These are phyloP conservation scores for Penicillium sp. DNA, from an alignment of 2,329 filamentous ascomycete species.

Conservation along the genomic window DNA sequence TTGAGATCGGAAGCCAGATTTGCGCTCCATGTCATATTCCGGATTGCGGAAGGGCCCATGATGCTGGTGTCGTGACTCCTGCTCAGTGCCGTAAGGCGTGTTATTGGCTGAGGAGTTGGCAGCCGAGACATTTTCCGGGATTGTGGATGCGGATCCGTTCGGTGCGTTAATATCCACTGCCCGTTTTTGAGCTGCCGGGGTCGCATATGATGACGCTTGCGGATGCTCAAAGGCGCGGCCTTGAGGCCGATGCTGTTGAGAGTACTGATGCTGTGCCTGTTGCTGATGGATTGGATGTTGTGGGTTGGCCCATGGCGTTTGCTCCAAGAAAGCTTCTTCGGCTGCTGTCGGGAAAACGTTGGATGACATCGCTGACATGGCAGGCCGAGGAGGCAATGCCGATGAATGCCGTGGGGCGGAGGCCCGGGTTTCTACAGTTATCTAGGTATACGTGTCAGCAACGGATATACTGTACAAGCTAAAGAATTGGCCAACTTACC, in stretches of 20 bases:
- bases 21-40: slow-evolving; percentile 36
- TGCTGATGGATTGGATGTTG: slow-evolving; percentile 70
- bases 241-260: slow-evolving; percentile 39
- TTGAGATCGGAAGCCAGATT: slow-evolving; percentile 38
- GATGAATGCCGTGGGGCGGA: slow-evolving; percentile 27
- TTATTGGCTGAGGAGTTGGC: slow-evolving; percentile 45
- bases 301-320: slow-evolving; percentile 90
- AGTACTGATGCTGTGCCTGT: slow-evolving; percentile 48
- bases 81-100: slow-evolving; percentile 44
- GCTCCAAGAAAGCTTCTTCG: slow-evolving; percentile 82
- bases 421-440: slow-evolving; percentile 29
- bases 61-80: slow-evolving; percentile 26
- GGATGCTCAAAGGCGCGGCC: slow-evolving; percentile 34
- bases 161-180: slow-evolving; percentile 43
- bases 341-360: slow-evolving; percentile 53
- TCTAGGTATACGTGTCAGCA: slow-evolving; percentile 18
- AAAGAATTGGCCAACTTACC: slow-evolving; percentile 56
- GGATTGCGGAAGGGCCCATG: slow-evolving; percentile 29
- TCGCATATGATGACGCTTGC: slow-evolving; percentile 38
- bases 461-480: neutral
- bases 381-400: slow-evolving; percentile 27
- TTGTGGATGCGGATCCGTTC: slow-evolving; percentile 49
- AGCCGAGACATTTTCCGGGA: slow-evolving; percentile 44
- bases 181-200: slow-evolving; percentile 47
- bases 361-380: slow-evolving; percentile 36